Evolutionary conservation across 768 basidiomycete species (phyloP).

Genomic region (Suillus variegatus): DNA sequence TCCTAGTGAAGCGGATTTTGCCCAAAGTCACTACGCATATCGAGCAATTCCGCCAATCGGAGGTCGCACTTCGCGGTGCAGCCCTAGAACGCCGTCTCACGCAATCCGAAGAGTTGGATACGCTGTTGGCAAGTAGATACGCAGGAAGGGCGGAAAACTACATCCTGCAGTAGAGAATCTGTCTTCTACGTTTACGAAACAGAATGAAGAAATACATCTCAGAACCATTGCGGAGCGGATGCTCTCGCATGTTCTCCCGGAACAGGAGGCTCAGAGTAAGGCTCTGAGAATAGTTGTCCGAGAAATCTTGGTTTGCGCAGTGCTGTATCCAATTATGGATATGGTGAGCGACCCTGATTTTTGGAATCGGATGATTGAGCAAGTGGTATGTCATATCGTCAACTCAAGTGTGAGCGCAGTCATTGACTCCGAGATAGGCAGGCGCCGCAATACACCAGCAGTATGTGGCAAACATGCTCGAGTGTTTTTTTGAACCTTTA

Average conservation of each 20-base stretch:
- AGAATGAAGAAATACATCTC: conserved; percentile 88
- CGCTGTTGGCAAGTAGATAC: conserved; percentile 83
- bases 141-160: conserved; percentile 63
- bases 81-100: conserved; percentile 80
- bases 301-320: conserved; percentile 81
- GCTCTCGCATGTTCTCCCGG: conserved; percentile 73
- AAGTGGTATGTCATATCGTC: conserved; percentile 64
- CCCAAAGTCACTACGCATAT: conserved; percentile 91
- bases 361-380: conserved; percentile 92
- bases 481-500: conserved; percentile 4
- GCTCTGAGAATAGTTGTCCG: conserved; percentile 72
- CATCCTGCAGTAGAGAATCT: conserved; percentile 89
- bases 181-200: conserved; percentile 85
- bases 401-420: neutral
- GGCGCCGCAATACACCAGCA: conserved; percentile 72
- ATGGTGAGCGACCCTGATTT: conserved; percentile 96
- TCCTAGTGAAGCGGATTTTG: conserved; percentile 81
- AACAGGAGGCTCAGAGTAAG: conserved; percentile 69
- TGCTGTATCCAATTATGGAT: conserved; percentile 86
- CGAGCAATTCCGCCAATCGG: conserved; percentile 88
- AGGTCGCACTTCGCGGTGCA: conserved; percentile 80
- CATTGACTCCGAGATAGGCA: conserved; percentile 39
- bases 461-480: conserved; percentile 30
- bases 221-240: conserved; percentile 67
- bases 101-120: conserved; percentile 87